Conservation (phyloP, 164 flowering plant genomes). For the Tetrastigma voinierianum region DNA sequence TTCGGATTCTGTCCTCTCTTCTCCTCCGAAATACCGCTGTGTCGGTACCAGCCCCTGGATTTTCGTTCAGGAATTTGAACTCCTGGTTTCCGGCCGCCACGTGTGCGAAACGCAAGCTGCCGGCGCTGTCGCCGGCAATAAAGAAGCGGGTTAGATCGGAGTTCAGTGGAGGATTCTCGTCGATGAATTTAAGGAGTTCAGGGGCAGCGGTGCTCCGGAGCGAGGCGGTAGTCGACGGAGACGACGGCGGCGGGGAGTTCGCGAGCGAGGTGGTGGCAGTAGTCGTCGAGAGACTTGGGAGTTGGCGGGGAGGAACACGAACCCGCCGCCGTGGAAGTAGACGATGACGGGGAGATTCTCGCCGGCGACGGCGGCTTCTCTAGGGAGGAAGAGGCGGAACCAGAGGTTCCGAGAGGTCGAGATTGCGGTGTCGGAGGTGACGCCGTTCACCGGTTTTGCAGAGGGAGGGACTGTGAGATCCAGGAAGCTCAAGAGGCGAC, state of each 20-base stretch:
- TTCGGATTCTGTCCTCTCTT: constrained; percentile 36
- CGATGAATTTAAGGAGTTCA: constrained; percentile 21
- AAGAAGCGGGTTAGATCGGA: constrained; percentile 16
- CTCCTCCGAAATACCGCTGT: constrained; percentile 34
- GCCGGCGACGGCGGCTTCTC: neutral
- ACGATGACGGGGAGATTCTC: constrained; percentile 27
- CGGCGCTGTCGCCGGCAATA: constrained; percentile 31
- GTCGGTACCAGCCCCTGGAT: constrained; percentile 9
- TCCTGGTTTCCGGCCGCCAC: constrained; percentile 9
- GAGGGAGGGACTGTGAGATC: constrained; percentile 18
- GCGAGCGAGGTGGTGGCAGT: constrained; percentile 20
- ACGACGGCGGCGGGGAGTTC: constrained; percentile 19
- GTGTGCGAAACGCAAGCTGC: constrained; percentile 26
- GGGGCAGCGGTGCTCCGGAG: constrained; percentile 37
- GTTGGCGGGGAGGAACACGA: constrained; percentile 5
- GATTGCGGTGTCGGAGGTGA: constrained; percentile 19
- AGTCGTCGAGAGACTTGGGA: constrained; percentile 13
- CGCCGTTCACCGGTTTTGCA: constrained; percentile 23
- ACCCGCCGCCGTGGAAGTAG: constrained; percentile 30
- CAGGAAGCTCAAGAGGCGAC: constrained; percentile 16
- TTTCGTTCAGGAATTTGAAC: constrained; percentile 5
- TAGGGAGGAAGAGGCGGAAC: constrained; percentile 24
- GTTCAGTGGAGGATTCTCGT: neutral
- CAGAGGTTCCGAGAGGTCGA: constrained; percentile 32
- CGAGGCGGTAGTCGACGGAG: constrained; percentile 41